These are phyloP conservation scores for Dryadomyces quercus-mongolicae DNA, from an alignment of 2,329 filamentous ascomycete species.

Conservation along the genomic window DNA sequence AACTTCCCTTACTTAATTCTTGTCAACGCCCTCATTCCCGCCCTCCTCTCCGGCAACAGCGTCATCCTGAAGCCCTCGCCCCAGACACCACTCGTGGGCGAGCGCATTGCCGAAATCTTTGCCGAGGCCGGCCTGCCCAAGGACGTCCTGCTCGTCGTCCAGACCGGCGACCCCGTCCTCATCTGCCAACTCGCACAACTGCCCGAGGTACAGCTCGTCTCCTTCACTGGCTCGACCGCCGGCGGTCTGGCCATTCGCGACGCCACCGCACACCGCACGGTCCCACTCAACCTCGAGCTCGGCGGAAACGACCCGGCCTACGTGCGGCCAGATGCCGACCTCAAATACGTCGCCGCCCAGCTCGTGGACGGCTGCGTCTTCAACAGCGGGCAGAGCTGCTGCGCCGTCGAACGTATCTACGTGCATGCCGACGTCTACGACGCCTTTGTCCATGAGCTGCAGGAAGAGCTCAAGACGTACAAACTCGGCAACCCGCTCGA, in stretches of 20 bases:
- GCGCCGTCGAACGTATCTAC: constrained; percentile 40
- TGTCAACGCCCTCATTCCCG: constrained; percentile 8
- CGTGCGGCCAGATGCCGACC: constrained; percentile 31
- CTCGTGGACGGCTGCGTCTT: constrained; percentile 40
- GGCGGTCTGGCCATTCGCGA: constrained; percentile 28
- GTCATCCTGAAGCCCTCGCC: constrained; percentile 47
- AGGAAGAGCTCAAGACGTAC: constrained; percentile 17
- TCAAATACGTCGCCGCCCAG: constrained; percentile 24
- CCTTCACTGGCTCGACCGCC: constrained; percentile 42
- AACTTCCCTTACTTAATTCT: too few species aligned
- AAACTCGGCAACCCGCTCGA: background rate
- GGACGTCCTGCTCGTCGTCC: constrained; percentile 43
- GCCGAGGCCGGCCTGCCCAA: constrained; percentile 31
- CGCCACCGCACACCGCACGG: constrained; percentile 18
- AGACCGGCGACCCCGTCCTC: constrained; percentile 41
- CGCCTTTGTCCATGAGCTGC: constrained; percentile 27
- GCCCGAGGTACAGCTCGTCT: constrained; percentile 39
- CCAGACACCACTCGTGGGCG: constrained; percentile 38
- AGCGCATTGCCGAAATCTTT: constrained; percentile 40
- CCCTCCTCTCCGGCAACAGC: constrained; percentile 39
- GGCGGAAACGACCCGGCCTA: constrained; percentile 35
- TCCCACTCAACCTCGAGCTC: constrained; percentile 32
- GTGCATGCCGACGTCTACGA: constrained; percentile 41
- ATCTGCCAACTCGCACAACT: constrained; percentile 40
- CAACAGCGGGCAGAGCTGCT: constrained; percentile 45